These are phyloP conservation scores for Hippophae rhamnoides DNA, from an alignment of 306 rosid genomes.

Conservation along the genomic window DNA sequence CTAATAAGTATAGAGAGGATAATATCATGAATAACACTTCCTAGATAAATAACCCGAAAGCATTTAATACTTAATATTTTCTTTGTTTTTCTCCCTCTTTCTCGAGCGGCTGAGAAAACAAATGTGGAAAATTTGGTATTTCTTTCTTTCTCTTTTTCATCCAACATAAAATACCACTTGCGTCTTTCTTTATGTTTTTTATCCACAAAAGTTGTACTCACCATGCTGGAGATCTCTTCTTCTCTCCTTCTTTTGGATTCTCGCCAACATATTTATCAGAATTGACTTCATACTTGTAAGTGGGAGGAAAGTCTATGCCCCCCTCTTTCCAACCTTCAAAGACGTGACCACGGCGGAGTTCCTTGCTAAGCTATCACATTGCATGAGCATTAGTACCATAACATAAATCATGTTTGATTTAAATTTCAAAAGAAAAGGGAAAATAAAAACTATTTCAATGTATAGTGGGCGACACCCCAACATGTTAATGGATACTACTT, in stretches of 20 bases:
- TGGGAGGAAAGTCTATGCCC: conserved; percentile 70
- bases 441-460: background rate
- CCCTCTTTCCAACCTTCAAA: conserved; percentile 97
- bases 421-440: background rate
- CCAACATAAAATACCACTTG: too few relatives aligned
- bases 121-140: too few relatives aligned
- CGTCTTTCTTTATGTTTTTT: too few relatives aligned
- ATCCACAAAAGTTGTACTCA: conserved; percentile 22
- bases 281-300: conserved; percentile 77
- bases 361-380: conserved; percentile 59
- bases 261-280: conserved; percentile 69
- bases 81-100: too few relatives aligned
- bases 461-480: too few relatives aligned
- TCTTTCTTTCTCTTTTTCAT: too few relatives aligned
- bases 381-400: conserved; percentile 6
- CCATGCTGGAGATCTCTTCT: conserved; percentile 97
- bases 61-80: too few relatives aligned
- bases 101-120: too few relatives aligned
- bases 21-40: too few relatives aligned
- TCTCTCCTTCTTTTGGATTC: conserved; percentile 71
- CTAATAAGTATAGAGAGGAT: too few relatives aligned
- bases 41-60: too few relatives aligned
- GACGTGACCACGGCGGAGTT: conserved; percentile 58
- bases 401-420: background rate
- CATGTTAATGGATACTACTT: too few relatives aligned